Conservation (phyloP, 2,329 filamentous ascomycete genomes). For the Xylariaceae sp. region DNA sequence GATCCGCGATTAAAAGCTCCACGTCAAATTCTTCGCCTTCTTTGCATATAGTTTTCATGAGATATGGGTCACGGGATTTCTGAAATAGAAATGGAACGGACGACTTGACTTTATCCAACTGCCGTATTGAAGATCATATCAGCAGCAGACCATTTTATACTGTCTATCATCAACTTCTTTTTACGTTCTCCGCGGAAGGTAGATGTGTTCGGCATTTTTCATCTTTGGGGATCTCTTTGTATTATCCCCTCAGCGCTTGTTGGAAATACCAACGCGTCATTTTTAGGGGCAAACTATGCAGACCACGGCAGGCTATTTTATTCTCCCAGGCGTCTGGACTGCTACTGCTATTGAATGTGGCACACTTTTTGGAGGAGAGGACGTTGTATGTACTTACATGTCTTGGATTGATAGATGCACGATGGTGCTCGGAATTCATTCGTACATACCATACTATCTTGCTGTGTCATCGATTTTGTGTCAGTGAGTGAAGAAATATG, state of each 20-base stretch:
- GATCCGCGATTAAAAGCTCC: conserved; percentile 23
- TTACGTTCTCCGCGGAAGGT: conserved; percentile 4
- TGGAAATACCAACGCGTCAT: neutral
- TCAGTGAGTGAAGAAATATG: too few relatives aligned
- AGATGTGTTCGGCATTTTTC: neutral
- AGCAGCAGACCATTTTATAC: conserved; percentile 2
- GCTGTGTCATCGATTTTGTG: too few relatives aligned
- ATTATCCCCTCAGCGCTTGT: conserved; percentile 7
- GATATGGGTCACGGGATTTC: conserved; percentile 16
- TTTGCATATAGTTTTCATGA: conserved; percentile 18
- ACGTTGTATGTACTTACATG: neutral
- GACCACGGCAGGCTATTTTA: neutral
- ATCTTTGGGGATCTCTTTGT: conserved; percentile 8
- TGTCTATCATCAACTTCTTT: conserved; percentile 6
- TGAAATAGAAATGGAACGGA: conserved; percentile 13
- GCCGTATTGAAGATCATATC: neutral
- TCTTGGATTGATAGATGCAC: neutral
- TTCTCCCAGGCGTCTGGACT: neutral
- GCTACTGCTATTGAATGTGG: neutral
- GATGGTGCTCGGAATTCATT: too few relatives aligned
- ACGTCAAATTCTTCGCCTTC: conserved; percentile 4
- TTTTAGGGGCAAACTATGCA: neutral
- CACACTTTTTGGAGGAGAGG: neutral
- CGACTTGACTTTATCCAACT: conserved; percentile 8
- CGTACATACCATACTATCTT: too few relatives aligned